Base-by-base conservation (phyloP, 176 grass and related monocot genomes). In the Alloteropsis semialata region DNA sequence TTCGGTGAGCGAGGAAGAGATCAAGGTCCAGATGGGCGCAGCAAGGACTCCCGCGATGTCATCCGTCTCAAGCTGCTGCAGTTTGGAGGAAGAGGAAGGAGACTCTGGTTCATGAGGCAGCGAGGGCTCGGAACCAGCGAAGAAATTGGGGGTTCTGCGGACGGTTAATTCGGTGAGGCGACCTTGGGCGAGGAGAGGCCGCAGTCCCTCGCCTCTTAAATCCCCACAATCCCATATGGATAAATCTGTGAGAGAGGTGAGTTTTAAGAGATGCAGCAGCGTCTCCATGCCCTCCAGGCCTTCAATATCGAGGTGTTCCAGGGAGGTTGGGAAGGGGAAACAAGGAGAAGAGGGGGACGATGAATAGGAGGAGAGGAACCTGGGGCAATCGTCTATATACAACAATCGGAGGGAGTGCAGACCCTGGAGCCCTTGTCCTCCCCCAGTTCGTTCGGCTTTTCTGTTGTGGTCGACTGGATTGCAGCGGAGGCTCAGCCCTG, bases 291-390 rank as follows among this genome's bases (percentile, higher is more conserved):
- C 16, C 44, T 5, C 1, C 15, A 8, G 28, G 1, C 21, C 21
- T 0, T 0, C 0, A 2, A 0, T 0, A 9, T 0, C 0, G 6
- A 78, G 32, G 0, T 0, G 0, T 21, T 46, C 19, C 15, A 83
- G 34, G 15, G 36, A 78, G 16, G 5, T 0, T 0, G 80, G 86
- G 25, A 83, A 78, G 0, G n/a, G 74, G 56, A 18, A 55, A 55
- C 5, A 13, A 59, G 78, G 58, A 0, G 33, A 13, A 6, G 30
- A 39, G 5, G 55, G 13, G 55, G 22, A 13, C 7, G 16, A 27
- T 2, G 61, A 25, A 12, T 38, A 75, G 53, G 58, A 34, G 18
- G 24, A 44, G 56, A 86, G 12, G 8, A 87, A 37, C 28, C 48
- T 39, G 38, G 59, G 49, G 61, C 57, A 43, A 3, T 0, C n/a